phyloP scores from a whole-genome alignment of 495 filamentous ascomycete genomes.

The Annulohypoxylon maeteangense region DNA sequence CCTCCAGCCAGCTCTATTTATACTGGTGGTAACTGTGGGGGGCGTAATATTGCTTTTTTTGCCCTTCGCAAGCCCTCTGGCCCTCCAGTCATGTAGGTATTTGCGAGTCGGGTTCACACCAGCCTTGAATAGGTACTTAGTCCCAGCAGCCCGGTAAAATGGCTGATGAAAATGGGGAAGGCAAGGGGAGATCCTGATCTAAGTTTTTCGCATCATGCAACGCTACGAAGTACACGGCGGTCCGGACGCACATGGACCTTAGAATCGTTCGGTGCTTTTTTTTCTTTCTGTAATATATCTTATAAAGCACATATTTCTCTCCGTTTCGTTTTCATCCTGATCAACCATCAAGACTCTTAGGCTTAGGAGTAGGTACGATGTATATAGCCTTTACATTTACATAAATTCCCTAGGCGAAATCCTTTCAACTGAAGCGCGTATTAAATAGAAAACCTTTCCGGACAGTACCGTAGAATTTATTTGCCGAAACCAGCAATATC shows the following conservation, averaged over 20 bases:
- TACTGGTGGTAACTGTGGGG: neutral
- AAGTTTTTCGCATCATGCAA: constrained; percentile 48
- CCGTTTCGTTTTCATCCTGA: neutral
- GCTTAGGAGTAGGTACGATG: neutral
- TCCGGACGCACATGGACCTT: constrained; percentile 14
- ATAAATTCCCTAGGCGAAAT: neutral
- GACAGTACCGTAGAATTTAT: constrained; percentile 5
- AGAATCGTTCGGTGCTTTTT: neutral
- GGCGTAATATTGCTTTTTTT: constrained; percentile 13
- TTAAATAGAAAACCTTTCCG: constrained; percentile 3
- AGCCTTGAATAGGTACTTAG: constrained; percentile 42
- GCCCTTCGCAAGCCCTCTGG: neutral
- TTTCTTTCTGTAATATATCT: no score
- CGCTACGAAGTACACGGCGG: constrained; percentile 37
- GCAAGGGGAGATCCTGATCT: constrained; percentile 42
- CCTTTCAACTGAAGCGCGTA: constrained; percentile 8
- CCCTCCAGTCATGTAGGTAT: no score
- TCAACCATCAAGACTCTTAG: neutral
- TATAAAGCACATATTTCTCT: neutral
- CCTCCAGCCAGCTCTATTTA: neutral
- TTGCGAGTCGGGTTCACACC: constrained; percentile 31
- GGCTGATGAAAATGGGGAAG: constrained; percentile 46
- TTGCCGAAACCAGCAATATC: constrained; percentile 35
- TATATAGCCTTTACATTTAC: neutral
- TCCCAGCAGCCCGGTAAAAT: constrained; percentile 55